Percentiles rank a stretch among this genome's conserved stretches.
These are phyloP conservation scores for Pleoardoris graminearum DNA, from an alignment of 2,329 filamentous ascomycete species.

Conservation along the genomic window DNA sequence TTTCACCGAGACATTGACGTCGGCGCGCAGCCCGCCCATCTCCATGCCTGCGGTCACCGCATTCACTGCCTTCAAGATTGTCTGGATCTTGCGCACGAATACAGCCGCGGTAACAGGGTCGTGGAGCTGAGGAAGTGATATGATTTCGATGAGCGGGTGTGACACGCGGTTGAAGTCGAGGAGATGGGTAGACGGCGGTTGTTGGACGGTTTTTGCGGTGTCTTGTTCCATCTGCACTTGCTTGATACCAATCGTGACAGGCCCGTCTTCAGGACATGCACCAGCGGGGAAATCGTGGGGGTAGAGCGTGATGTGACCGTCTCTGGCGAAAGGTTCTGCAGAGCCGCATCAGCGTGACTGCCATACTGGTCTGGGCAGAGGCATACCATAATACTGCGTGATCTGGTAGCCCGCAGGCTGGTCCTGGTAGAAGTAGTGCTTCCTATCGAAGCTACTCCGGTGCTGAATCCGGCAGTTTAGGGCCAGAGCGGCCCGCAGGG, in stretches of 20 bases:
- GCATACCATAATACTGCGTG: slow-evolving; percentile 81
- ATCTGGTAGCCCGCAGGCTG: slow-evolving; percentile 97
- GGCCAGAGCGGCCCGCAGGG: slow-evolving; percentile 84
- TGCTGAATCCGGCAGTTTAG: slow-evolving; percentile 77
- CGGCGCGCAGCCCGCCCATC: slow-evolving; percentile 82
- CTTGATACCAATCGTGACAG: slow-evolving; percentile 78
- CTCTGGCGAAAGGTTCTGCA: slow-evolving; percentile 63
- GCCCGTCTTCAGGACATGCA: slow-evolving; percentile 72
- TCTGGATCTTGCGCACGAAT: slow-evolving; percentile 85
- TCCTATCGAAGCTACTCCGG: slow-evolving; percentile 85
- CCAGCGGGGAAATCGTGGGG: slow-evolving; percentile 67
- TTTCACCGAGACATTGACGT: slow-evolving; percentile 91
- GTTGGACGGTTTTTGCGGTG: slow-evolving; percentile 88
- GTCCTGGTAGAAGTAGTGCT: slow-evolving; percentile 99
- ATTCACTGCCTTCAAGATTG: slow-evolving; percentile 75
- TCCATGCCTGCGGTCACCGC: slow-evolving; percentile 94
- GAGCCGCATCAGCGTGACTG: background rate
- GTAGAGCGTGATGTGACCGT: slow-evolving; percentile 72
- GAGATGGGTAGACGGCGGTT: slow-evolving; percentile 72
- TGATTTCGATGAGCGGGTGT: slow-evolving; percentile 90
- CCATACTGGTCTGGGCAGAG: background rate
- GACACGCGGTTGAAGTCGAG: slow-evolving; percentile 95
- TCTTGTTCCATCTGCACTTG: slow-evolving; percentile 98
- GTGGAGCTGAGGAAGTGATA: slow-evolving; percentile 86
- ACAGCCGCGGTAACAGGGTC: slow-evolving; percentile 85